Conservation (phyloP, 2,329 filamentous ascomycete species). For the Stachybotrys echinatus region DNA sequence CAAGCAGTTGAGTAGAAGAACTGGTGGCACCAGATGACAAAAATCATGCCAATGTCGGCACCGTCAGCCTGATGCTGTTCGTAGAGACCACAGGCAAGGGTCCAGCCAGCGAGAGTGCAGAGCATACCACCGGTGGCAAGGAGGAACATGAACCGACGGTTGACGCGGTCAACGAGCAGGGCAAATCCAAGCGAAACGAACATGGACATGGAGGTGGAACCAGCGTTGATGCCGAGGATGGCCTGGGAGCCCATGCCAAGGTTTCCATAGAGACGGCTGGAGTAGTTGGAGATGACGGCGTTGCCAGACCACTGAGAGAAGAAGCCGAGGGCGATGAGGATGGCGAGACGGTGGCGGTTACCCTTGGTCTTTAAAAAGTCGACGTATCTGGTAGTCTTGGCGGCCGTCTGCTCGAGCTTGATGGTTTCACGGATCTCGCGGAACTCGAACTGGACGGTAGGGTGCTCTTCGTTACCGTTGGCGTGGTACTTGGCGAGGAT, state of each 20-base stretch:
- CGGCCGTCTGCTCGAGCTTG: constrained; percentile 45
- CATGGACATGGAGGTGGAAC: constrained; percentile 3
- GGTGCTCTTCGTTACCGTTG: constrained; percentile 50
- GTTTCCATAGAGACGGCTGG: constrained; percentile 46
- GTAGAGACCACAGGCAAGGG: constrained; percentile 1
- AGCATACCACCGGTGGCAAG: constrained; percentile 1
- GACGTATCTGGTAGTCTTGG: constrained; percentile 44
- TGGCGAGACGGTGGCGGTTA: constrained; percentile 56
- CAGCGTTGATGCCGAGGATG: constrained; percentile 38
- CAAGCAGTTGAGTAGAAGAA: constrained; percentile 17
- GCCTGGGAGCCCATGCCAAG: constrained; percentile 41
- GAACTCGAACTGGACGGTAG: constrained; percentile 58
- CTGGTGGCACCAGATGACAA: constrained; percentile 2
- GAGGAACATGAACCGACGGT: constrained; percentile 2
- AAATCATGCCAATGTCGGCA: constrained; percentile 1
- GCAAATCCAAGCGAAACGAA: constrained; percentile 1
- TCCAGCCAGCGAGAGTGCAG: background rate
- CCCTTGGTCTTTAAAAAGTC: constrained; percentile 57
- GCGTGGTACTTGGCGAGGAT: constrained; percentile 57
- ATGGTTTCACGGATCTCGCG: constrained; percentile 60
- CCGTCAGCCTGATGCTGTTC: background rate
- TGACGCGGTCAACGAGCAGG: constrained; percentile 1
- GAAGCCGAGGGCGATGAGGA: constrained; percentile 56
- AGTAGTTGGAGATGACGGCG: constrained; percentile 59
- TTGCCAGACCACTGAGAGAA: constrained; percentile 63